These are phyloP conservation scores for Trichocladium antarcticum DNA, from an alignment of 495 filamentous ascomycete genomes.

Conservation along the genomic window DNA sequence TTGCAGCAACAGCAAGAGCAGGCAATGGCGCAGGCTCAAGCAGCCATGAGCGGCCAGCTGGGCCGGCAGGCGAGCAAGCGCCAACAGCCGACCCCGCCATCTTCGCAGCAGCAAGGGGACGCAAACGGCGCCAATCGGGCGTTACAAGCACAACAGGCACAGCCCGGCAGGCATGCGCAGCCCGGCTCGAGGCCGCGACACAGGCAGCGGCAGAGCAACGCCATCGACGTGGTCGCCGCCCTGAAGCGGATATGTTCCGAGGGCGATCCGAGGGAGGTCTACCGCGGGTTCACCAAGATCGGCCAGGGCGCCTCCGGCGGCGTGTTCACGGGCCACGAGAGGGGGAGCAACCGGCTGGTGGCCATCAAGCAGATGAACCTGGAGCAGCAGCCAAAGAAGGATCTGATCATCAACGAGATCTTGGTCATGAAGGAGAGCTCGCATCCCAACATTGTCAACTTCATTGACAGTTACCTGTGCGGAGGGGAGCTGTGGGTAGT, in stretches of 20 bases:
- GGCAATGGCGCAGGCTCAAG: constrained; percentile 62
- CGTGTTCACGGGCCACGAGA: constrained; percentile 85
- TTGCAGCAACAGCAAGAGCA: constrained; percentile 64
- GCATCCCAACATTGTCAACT: constrained; percentile 98
- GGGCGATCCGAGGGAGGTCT: constrained; percentile 77
- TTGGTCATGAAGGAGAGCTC: constrained; percentile 98
- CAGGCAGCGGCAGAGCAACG: constrained; percentile 56
- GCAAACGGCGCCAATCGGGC: constrained; percentile 46
- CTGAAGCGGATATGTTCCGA: constrained; percentile 81
- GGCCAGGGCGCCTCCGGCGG: constrained; percentile 95
- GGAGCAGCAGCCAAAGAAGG: constrained; percentile 96
- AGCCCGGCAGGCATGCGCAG: constrained; percentile 23
- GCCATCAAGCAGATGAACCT: constrained; percentile 99
- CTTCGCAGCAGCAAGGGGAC: constrained; percentile 39
- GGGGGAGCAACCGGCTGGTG: constrained; percentile 70
- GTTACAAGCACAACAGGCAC: constrained; percentile 20
- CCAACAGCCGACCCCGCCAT: constrained; percentile 43
- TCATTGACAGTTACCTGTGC: constrained; percentile 89
- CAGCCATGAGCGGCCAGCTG: constrained; percentile 45
- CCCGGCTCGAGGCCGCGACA: constrained; percentile 58
- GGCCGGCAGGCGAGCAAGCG: constrained; percentile 55
- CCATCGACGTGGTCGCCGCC: constrained; percentile 70
- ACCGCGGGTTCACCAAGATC: constrained; percentile 84
- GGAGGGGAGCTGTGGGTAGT: constrained; percentile 92
- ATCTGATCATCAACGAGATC: constrained; percentile 97